Base-by-base conservation (phyloP, 2,329 filamentous ascomycete genomes). In the Microcyclosporella mali region DNA sequence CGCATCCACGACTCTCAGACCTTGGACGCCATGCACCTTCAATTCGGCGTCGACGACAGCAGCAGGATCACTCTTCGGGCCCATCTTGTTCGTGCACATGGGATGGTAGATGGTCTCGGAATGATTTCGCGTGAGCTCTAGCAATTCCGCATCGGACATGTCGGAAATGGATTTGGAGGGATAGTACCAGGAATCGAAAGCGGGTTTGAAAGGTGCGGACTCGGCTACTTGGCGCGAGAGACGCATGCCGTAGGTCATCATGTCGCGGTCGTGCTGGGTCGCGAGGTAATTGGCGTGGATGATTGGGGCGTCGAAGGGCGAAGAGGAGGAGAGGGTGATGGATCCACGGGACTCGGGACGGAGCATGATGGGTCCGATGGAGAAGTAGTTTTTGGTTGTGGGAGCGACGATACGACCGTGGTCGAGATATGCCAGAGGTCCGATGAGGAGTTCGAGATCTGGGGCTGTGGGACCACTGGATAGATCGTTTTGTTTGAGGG, bases 251-350 rank as follows among this genome's bases (percentile, higher is more conserved):
- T 76, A 73, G 2, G 62, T 55, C 46, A 68, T 65, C 6, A 66
- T 51, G 4, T 51, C 45, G 2, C 55, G 45, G 40, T 71, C 68
- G 25, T 65, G 63, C 2, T 64, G 60, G 8, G 70, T 57, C 38
- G 64, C 60, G 50, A 70, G 65, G 51, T 67, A 70, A 37, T 65
- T 65, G 2, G 68, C 67, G 42, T 71, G 56, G 50, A 72, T 66
- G 12, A 31, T 38, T 0, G 71, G 69, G 6, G 59, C 48, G 28
- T 63, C 45, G 15, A 61, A 56, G 2, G 63, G 60, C 14, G 37
- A 41, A 41, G 47, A 47, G 9, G 47, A 43, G 9, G 38, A 37
- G 30, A 58, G 54, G 40, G 58, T 56, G 9, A 49, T 48, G n/a
- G 48, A 52, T 11, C 57, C 57, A 19, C 57, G 43, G 15, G 56